Percentiles rank a stretch among this genome's conserved stretches.
Conservation (phyloP, 2,329 filamentous ascomycete species). For the Acrocalymma vagum region DNA sequence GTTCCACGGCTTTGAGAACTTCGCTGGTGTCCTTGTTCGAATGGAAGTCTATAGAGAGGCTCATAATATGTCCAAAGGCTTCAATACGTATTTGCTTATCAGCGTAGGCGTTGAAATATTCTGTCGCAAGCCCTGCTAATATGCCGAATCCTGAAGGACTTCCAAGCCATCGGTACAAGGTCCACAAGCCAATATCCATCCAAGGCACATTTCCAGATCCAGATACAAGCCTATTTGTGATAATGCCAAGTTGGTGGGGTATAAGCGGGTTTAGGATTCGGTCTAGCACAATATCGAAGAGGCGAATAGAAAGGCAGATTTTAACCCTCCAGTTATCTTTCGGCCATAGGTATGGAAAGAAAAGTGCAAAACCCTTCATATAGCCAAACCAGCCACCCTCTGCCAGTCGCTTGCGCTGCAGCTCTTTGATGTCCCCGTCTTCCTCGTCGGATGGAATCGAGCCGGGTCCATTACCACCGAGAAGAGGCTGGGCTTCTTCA, state of each 20-base stretch:
- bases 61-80: slow-evolving; percentile 71
- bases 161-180: slow-evolving; percentile 52
- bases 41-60: slow-evolving; percentile 72
- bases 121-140: slow-evolving; percentile 59
- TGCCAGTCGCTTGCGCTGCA: slow-evolving; percentile 66
- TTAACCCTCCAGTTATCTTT: slow-evolving; percentile 70
- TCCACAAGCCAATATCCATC: slow-evolving; percentile 59
- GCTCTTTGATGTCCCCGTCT: slow-evolving; percentile 21
- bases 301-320: slow-evolving; percentile 70
- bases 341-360: slow-evolving; percentile 82
- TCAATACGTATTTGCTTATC: slow-evolving; percentile 9
- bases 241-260: slow-evolving; percentile 77
- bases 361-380: slow-evolving; percentile 74
- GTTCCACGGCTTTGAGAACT: slow-evolving; percentile 67
- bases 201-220: slow-evolving; percentile 56
- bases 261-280: slow-evolving; percentile 77
- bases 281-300: slow-evolving; percentile 70
- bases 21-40: slow-evolving; percentile 72
- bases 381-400: slow-evolving; percentile 81
- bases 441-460: no score
- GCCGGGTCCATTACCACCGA: no score
- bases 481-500: no score
- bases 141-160: slow-evolving; percentile 58
- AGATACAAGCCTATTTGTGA: slow-evolving; percentile 72
- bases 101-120: slow-evolving; percentile 58